Conservation (phyloP, 345 rosid genomes). For the Citrus glauca region DNA sequence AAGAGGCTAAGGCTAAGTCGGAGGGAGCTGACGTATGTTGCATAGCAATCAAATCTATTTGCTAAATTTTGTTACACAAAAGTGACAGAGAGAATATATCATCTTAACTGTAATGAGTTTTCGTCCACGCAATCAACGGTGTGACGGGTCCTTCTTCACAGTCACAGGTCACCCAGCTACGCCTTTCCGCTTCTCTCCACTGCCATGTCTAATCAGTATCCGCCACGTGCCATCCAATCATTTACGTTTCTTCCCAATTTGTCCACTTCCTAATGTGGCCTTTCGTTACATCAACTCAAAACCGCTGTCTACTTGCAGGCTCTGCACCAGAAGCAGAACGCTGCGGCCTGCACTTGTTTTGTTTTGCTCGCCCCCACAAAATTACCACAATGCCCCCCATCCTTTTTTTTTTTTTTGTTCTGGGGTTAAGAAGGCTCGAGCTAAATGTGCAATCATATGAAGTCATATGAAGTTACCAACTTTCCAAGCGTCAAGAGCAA, state of each 20-base stretch:
- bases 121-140: slow-evolving; percentile 70
- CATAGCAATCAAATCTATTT: background rate
- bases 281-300: slow-evolving; percentile 30
- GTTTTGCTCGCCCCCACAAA: background rate
- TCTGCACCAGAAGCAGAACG: background rate
- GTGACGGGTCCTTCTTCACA: slow-evolving; percentile 41
- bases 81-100: slow-evolving; percentile 1
- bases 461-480: background rate
- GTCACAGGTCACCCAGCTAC: background rate
- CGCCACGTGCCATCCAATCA: slow-evolving; percentile 49
- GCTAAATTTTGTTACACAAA: background rate
- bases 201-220: slow-evolving; percentile 19
- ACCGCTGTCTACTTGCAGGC: background rate
- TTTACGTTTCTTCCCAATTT: slow-evolving; percentile 21
- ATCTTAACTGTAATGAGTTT: slow-evolving; percentile 7
- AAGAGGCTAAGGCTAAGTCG: too few relatives aligned
- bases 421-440: too few relatives aligned
- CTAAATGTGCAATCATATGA: slow-evolving; percentile 10
- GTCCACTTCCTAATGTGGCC: slow-evolving; percentile 5
- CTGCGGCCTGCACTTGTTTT: background rate
- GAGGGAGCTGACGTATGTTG: background rate
- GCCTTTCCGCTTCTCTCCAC: background rate
- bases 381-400: background rate
- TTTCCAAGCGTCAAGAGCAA: background rate
- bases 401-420: fast-evolving